Base-by-base conservation (phyloP, 1,139 yeast genomes). In the Nadsonia starkeyi-henricii region DNA sequence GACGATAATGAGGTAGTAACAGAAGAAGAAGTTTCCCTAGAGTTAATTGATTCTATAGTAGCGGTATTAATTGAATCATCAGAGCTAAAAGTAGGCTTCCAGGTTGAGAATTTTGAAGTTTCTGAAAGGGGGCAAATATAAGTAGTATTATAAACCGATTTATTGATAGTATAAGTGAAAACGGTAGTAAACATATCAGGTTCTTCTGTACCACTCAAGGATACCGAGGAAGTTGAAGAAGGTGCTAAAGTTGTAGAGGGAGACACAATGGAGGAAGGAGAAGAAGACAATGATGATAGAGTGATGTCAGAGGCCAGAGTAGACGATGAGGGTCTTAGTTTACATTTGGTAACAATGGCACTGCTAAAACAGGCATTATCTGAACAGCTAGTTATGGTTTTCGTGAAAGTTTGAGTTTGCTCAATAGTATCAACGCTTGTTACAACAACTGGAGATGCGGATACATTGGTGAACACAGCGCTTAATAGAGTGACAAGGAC, bases 331-430 rank as follows among this genome's bases (percentile, higher is more conserved):
- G 53, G 53, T 30, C 47, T 52, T 8, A 41, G 4, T 33, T 33
- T 52, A 28, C 54, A 53, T 17, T 45, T 51, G n/a, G 54, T 52
- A 2, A 41, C 50, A 1, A 28, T 49, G 33, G 51, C 45, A 33
- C 4, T 4, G 28, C 28, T 23, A 9, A 9, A 23, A 33, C 39
- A 33, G 4, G 39, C 39, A n/a, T 33, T 33, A 33, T 15, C 5
- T 9, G 39, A 33, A 33, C 39, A 33, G 17, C 39, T 33, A n/a
- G 39, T 33, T 33, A 33, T 15, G 17, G 39, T 33, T 15, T 33
- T 33, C 15, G 39, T 33, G 39, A 33, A 13, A 9, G 17, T 33
- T 9, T 5, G 9, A 9, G 28, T 23, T 23, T 23, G 28, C 9
- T 23, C 28, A 9, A 23, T 23, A 5, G 28, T 23, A 5, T 5